Evolutionary conservation across 306 rosid genomes (phyloP), one percentile per base, ranked within the genome.

Genomic region (Vicia sativa): DNA sequence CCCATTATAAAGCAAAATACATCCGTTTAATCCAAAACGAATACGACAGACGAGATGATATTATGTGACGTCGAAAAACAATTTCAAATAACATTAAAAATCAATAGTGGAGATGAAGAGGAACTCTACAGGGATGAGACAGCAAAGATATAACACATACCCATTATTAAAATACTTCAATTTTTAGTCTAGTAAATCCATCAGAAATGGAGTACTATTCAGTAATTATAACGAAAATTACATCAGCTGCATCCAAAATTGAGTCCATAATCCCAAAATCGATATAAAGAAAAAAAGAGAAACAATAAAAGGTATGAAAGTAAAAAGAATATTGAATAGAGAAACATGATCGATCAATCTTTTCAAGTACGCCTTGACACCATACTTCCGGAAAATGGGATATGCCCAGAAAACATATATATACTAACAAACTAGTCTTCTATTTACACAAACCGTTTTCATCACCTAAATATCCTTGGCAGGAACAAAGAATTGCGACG

Each of bases 391-490:
- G 46, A 52, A 21, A 57, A 50, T 26, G 42, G 68, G 77, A 63
- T 73, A 58, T 29, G 43, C 56, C 83, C 69, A 45, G 58, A 70
- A 77, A 77, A 71, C 83, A 73, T 81, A 65, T 81, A 65, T 48
- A 73, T 67, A 68, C 78, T 57, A 70, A 83, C 81, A 65, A 69
- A 73, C 78, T 78, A 70, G 82, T 84, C 78, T 84, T 82, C 79
- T 89, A 85, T 89, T 73, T 87, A 89, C 96, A 92, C 90, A 84
- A 73, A 74, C 77, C 67, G 62, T 65, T 77, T 77, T 44, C 82
- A 78, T 75, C 76, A 14, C 66, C 82, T 72, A 84, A 78, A 43
- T 79, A 84, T 78, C 74, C 80, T 70, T 70, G 74, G 63, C 66
- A 41, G 74, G 77, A 81, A 77, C 78, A 79, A 79, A 71, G 78